Evolutionary conservation across 345 rosid species (phyloP).

Genomic region (Schrenkiella parvula): DNA sequence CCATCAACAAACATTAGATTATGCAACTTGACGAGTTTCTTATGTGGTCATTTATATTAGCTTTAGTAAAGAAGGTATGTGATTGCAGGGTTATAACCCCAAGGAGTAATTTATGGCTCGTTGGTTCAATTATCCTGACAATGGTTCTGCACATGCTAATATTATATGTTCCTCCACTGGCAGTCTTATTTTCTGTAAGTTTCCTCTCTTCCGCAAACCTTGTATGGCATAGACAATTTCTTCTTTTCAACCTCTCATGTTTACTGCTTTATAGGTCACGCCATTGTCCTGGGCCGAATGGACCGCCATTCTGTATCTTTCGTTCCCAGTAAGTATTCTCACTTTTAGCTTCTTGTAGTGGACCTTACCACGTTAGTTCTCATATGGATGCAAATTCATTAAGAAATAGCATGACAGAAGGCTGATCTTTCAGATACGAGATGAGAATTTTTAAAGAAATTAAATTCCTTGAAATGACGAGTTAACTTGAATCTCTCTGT

Average conservation of each 20-base stretch:
- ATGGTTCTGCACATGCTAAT: constrained; percentile 87
- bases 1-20: not conserved
- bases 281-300: constrained; percentile 95
- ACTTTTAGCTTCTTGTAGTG: not conserved
- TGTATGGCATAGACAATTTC: not conserved
- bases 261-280: constrained; percentile 62
- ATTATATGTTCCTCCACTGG: constrained; percentile 76
- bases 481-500: not conserved
- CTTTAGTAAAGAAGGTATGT: constrained; percentile 15
- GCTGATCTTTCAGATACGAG: not conserved
- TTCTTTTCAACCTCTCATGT: constrained; percentile 17
- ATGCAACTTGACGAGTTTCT: not conserved
- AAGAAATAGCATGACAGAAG: not conserved
- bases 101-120: constrained; percentile 99
- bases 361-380: constrained; percentile 2
- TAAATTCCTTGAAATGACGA: not conserved
- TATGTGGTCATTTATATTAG: not conserved
- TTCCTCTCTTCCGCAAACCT: constrained; percentile 7
- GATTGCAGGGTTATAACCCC: constrained; percentile 83
- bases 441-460: not conserved
- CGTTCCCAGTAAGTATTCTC: constrained; percentile 74
- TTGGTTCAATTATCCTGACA: constrained; percentile 81
- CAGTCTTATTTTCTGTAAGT: constrained; percentile 95
- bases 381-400: constrained; percentile 1
- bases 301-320: constrained; percentile 79